Evolutionary conservation across 2,329 filamentous ascomycete genomes (phyloP), one percentile per base, ranked within the genome.

Genomic region (Aspergillus caelatus): DNA sequence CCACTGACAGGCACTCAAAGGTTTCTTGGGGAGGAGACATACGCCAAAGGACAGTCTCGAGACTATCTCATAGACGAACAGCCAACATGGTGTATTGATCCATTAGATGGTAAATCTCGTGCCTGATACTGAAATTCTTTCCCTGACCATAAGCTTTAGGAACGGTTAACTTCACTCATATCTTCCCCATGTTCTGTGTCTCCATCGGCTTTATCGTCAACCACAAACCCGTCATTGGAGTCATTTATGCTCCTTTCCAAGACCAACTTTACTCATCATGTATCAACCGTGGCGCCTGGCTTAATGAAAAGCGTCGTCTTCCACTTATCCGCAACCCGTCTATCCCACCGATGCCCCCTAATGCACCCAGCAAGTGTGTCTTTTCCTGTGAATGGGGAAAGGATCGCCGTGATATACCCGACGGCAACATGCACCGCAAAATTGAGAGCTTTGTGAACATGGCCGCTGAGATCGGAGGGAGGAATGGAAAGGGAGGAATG

Each of bases 381-480:
- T 91, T 93, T 70, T 85, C 87, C 0, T 93, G 90, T 70, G 91
- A 93, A 73, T 93, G 91, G 91, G 91, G 91, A 0, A 93, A 93
- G 75, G 91, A 93, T 70, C 82, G 91, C 21, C 82, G 87, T 62
- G 91, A 93, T 73, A 77, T 73, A 0, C 83, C 84, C 0, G 88
- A 88, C 41, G 88, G 90, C 0, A 93, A 93, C 75, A 76, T 93
- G 80, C 80, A 86, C 61, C 82, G 89, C 45, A 93, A 93, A 77
- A 83, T 92, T 1, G 88, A 91, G 68, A 92, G 87, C 64, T 93
- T 93, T 72, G 72, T 91, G 4, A 93, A 90, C 64, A 89, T 93
- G 86, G 91, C 91, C 1, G 83, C 86, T 0, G 91, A 93, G 75
- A 72, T 86, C 10, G 85, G 84, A 0, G 86, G 87, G 0, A 78